These are phyloP conservation scores for Chimonanthus salicifolius DNA, from an alignment of 164 flowering plant species.

Conservation along the genomic window DNA sequence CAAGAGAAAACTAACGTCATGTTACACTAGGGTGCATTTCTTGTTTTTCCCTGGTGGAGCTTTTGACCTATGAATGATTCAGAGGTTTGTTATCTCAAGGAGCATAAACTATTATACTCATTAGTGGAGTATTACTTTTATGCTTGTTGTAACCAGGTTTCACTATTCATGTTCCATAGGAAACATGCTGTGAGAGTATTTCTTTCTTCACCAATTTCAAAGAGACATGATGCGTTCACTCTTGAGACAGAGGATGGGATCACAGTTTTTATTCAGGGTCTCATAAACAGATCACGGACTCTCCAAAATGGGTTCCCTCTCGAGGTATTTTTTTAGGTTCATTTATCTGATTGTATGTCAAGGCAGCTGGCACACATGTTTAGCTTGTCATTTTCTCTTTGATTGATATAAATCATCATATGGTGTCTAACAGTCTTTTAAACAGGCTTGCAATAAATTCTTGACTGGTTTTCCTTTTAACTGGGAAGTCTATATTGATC, in stretches of 20 bases:
- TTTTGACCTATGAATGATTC: too few relatives aligned
- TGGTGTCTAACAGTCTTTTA: neutral
- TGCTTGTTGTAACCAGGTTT: neutral
- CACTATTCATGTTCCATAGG: constrained; percentile 22
- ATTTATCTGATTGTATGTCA: neutral
- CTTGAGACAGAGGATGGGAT: constrained; percentile 61
- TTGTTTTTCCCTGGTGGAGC: too few relatives aligned
- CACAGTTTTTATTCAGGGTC: constrained; percentile 36
- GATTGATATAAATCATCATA: neutral
- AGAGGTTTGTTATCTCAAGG: too few relatives aligned
- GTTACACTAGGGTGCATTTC: too few relatives aligned
- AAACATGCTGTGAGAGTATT: constrained; percentile 37
- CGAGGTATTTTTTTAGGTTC: constrained; percentile 28
- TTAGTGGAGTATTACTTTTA: neutral
- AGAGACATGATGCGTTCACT: constrained; percentile 38
- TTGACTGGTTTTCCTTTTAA: constrained; percentile 1
- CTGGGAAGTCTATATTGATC: constrained; percentile 3
- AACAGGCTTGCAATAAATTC: constrained; percentile 6
- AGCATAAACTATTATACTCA: too few relatives aligned
- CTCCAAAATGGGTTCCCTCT: constrained; percentile 49
- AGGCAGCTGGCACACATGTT: too few relatives aligned
- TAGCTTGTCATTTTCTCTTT: neutral
- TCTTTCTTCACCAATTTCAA: constrained; percentile 54
- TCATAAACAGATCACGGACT: constrained; percentile 42
- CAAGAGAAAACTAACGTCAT: too few relatives aligned